phyloP scores from a whole-genome alignment of 306 rosid genomes.

The Inga oerstediana region DNA sequence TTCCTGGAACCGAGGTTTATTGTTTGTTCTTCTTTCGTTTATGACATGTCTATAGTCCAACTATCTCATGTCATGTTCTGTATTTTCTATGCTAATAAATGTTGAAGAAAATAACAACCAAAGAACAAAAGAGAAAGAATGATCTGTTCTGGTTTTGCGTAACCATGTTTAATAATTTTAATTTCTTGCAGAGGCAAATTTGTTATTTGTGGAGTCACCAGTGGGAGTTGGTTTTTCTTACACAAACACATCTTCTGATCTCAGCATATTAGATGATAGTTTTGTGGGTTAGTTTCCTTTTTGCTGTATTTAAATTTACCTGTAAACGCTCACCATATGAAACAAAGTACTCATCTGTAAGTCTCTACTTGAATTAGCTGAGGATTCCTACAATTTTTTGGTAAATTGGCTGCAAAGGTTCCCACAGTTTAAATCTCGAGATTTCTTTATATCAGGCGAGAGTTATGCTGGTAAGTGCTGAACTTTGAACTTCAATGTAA shows the following conservation, averaged over 20 bases:
- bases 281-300: conserved; percentile 53
- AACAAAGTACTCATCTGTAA: conserved; percentile 2
- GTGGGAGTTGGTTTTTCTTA: conserved; percentile 70
- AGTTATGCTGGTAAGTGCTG: conserved; percentile 54
- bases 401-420: conserved; percentile 59
- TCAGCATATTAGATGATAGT: conserved; percentile 47
- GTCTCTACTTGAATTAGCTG: conserved; percentile 41
- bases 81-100: conserved; percentile 4
- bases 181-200: conserved; percentile 54
- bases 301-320: not conserved
- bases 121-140: not conserved
- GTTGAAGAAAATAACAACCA: not conserved
- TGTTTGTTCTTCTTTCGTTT: not conserved
- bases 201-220: conserved; percentile 63
- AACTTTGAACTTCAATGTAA: conserved; percentile 1
- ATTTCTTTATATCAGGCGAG: conserved; percentile 64
- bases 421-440: conserved; percentile 53
- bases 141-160: conserved; percentile 1
- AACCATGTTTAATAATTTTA: conserved; percentile 8
- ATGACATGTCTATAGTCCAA: not conserved
- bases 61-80: not conserved
- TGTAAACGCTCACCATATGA: conserved; percentile 16
- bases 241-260: conserved; percentile 59
- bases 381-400: conserved; percentile 65
- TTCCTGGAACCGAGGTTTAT: conserved; percentile 57